These are phyloP conservation scores for Zanthoxylum bungeanum DNA, from an alignment of 345 rosid genomes.

Conservation along the genomic window DNA sequence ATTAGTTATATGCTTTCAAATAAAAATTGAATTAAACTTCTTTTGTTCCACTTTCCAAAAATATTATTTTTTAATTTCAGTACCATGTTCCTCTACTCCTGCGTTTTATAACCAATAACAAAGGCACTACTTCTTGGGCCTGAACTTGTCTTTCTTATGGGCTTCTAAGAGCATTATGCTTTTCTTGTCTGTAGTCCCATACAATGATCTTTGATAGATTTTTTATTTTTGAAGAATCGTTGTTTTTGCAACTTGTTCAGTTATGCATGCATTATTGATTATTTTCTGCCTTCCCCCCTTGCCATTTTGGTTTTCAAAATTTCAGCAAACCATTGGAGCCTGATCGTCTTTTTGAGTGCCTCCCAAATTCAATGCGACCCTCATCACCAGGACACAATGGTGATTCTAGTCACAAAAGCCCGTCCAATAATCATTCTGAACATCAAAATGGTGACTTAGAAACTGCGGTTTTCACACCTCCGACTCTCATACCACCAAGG, in stretches of 20 bases:
- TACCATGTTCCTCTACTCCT: not conserved
- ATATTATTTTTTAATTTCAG: not conserved
- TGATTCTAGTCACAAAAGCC: constrained; percentile 38
- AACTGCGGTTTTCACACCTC: constrained; percentile 66
- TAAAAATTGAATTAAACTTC: not conserved
- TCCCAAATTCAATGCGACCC: constrained; percentile 89
- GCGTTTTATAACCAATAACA: not conserved
- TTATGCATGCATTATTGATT: constrained; percentile 11
- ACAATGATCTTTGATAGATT: constrained; percentile 6
- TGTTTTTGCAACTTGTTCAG: not conserved
- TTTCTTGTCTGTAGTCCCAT: constrained; percentile 2
- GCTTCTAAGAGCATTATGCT: not conserved
- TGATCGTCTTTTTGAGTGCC: constrained; percentile 92
- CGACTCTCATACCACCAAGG: constrained; percentile 82
- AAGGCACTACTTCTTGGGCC: not conserved
- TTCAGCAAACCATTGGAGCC: constrained; percentile 94
- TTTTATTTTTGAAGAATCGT: constrained; percentile 10
- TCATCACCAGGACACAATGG: constrained; percentile 51
- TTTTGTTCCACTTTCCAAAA: not conserved
- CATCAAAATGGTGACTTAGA: constrained; percentile 60
- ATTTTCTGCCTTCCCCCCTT: not conserved
- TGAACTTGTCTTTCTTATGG: not conserved
- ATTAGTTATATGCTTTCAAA: not conserved
- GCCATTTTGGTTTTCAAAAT: constrained; percentile 13
- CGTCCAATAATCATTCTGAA: constrained; percentile 44